Base-by-base conservation (phyloP, 129 eudicot species). In the Deinandra increscens region DNA sequence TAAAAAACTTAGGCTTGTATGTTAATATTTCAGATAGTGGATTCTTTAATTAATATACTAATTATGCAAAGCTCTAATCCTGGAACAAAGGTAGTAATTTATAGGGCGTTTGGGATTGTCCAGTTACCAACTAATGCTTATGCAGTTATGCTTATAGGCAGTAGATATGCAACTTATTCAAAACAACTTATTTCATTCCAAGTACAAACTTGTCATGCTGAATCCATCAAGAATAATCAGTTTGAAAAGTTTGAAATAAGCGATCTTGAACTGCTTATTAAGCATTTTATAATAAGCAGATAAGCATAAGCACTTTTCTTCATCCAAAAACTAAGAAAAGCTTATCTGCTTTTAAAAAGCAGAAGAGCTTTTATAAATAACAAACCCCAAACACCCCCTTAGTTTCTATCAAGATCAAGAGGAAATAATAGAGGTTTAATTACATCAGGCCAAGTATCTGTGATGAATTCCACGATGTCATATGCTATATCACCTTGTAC, bases 391-490 rank as follows among this genome's bases (percentile, higher is more conserved):
- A 50, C 56, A 50, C 4, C 26, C 56, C 17, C 7, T 56, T 55
- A 38, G 54, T 39, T 11, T 48, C 31, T 9, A 17, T 68, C 18
- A 48, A 20, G 22, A 60, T 72, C 20, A 61, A 50, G 54, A 26
- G 44, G 23, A 55, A 18, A 39, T 9, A 51, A 49, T 5, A 51
- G 56, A 64, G 20, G 31, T 50, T 42, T 14, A 46, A 45, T 84
- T 87, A 94, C 97, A 72, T 89, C 99, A 4, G 86, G 95, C 99
- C 99, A 94, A 58, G 96, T 94, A 19, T 94, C 93, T 48, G 97
- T 89, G 23, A 94, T 80, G 75, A 94, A 94, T 64, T 94, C 99
- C 84, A 89, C 97, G 36, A 94, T 81, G 54, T 94, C 99, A 17
- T 81, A 94, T 55, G 96, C 78, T 51, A 94, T 94, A 79, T 94